Percentiles rank a stretch among this genome's conserved stretches.
These are phyloP conservation scores for Boletus tomentosulus DNA, from an alignment of 768 basidiomycete genomes.

Conservation along the genomic window DNA sequence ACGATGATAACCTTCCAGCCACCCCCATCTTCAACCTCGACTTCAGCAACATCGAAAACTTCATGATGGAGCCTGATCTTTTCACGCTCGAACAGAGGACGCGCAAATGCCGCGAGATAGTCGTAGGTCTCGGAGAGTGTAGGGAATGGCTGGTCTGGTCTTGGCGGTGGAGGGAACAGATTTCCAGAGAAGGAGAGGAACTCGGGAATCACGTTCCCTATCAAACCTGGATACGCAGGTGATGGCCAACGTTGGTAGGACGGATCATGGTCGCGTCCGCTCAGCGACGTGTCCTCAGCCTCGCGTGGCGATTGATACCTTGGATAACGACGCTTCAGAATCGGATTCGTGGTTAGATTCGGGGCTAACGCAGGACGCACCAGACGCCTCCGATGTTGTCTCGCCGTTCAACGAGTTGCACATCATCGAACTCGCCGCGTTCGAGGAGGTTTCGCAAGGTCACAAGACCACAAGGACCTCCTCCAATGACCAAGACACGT, in stretches of 20 bases:
- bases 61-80: slow-evolving; percentile 41
- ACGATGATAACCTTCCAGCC: slow-evolving; percentile 40
- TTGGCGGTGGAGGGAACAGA: slow-evolving; percentile 26
- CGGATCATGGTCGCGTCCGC: background rate
- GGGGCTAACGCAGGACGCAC: slow-evolving; percentile 22
- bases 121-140: slow-evolving; percentile 25
- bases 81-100: slow-evolving; percentile 23
- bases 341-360: background rate
- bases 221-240: slow-evolving; percentile 44
- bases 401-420: slow-evolving; percentile 43
- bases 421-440: slow-evolving; percentile 38
- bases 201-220: slow-evolving; percentile 50
- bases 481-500: slow-evolving; percentile 42
- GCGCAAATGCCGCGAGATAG: slow-evolving; percentile 26
- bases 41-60: slow-evolving; percentile 37
- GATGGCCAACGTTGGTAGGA: slow-evolving; percentile 36
- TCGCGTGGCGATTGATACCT: slow-evolving; percentile 13
- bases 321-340: background rate
- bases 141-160: slow-evolving; percentile 27
- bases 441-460: slow-evolving; percentile 46
- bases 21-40: slow-evolving; percentile 13
- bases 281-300: background rate
- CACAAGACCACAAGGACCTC: slow-evolving; percentile 46
- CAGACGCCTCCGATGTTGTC: slow-evolving; percentile 50
- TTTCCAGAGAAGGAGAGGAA: slow-evolving; percentile 29